Conservation (phyloP, 495 filamentous ascomycete species). For the Umbilicaria muhlenbergii region DNA sequence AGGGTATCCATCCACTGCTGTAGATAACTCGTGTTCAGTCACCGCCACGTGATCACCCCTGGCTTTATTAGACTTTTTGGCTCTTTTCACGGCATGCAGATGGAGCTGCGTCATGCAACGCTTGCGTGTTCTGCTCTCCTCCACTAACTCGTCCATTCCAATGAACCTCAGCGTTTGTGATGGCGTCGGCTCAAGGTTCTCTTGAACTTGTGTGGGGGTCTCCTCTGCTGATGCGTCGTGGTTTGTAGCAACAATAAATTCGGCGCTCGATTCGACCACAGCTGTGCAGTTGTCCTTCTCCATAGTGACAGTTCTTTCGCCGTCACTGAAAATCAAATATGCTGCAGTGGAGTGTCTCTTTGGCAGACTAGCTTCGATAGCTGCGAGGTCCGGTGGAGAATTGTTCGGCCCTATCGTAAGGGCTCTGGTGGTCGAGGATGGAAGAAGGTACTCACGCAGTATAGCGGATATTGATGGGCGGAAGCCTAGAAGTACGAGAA, state of each 20-base stretch:
- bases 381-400: constrained; percentile 9
- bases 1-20: constrained; percentile 31
- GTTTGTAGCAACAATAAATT: constrained; percentile 44
- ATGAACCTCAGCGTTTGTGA: not conserved
- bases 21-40: not conserved
- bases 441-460: constrained; percentile 30
- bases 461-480: constrained; percentile 39
- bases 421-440: constrained; percentile 1
- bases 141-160: constrained; percentile 7
- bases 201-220: not conserved
- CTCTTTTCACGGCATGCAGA: not conserved
- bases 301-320: constrained; percentile 25
- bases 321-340: constrained; percentile 42
- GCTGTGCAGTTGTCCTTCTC: constrained; percentile 42
- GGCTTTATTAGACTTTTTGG: not conserved
- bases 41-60: not conserved
- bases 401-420: not conserved
- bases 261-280: constrained; percentile 17
- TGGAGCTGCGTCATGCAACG: constrained; percentile 1
- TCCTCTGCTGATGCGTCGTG: constrained; percentile 23
- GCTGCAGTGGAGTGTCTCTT: constrained; percentile 31
- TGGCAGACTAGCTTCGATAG: constrained; percentile 20
- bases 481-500: constrained; percentile 39
- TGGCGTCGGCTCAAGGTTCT: not conserved
- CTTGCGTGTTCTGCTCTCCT: constrained; percentile 11